Percentiles rank a stretch among this genome's conserved stretches.
Conservation (phyloP, 495 filamentous ascomycete genomes). For the Penicillium ochrochloron region DNA sequence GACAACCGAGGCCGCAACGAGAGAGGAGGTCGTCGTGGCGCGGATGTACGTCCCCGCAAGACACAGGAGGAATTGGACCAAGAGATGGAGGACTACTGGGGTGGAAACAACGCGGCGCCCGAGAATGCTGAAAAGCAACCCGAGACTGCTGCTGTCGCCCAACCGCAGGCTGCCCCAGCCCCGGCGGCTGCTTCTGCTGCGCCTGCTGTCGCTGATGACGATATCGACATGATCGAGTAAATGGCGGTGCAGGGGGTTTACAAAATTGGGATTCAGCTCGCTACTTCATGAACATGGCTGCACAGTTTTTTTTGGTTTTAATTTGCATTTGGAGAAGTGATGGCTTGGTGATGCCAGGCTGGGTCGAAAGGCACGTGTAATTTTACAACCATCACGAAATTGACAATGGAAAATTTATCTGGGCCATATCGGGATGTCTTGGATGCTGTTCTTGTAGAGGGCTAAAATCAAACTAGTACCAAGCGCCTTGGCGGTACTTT, state of each 20-base stretch:
- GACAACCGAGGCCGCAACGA: constrained; percentile 43
- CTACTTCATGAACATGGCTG: not conserved
- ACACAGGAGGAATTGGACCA: constrained; percentile 91
- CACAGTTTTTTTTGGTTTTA: constrained; percentile 4
- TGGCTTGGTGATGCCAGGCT: not conserved
- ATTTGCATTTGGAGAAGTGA: not conserved
- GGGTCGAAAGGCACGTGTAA: constrained; percentile 20
- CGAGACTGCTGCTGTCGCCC: constrained; percentile 14
- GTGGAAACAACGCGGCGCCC: constrained; percentile 41
- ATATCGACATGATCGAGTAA: constrained; percentile 60
- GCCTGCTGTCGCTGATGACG: constrained; percentile 55
- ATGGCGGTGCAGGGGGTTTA: constrained; percentile 25
- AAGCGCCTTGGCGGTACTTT: not conserved
- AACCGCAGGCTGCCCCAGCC: constrained; percentile 30
- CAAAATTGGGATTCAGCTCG: not conserved
- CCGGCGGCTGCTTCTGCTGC: constrained; percentile 31
- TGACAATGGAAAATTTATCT: constrained; percentile 22
- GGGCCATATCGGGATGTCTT: not conserved
- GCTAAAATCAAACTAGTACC: too few relatives aligned
- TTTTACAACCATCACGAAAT: constrained; percentile 27
- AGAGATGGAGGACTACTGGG: constrained; percentile 96
- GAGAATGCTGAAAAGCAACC: constrained; percentile 33
- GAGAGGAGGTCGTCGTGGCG: constrained; percentile 43
- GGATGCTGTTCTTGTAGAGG: not conserved
- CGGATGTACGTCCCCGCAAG: constrained; percentile 73